Percentiles rank a stretch among this genome's conserved stretches.
These are phyloP conservation scores for Colletotrichum gloeosporioides DNA, from an alignment of 2,329 filamentous ascomycete genomes.

Conservation along the genomic window DNA sequence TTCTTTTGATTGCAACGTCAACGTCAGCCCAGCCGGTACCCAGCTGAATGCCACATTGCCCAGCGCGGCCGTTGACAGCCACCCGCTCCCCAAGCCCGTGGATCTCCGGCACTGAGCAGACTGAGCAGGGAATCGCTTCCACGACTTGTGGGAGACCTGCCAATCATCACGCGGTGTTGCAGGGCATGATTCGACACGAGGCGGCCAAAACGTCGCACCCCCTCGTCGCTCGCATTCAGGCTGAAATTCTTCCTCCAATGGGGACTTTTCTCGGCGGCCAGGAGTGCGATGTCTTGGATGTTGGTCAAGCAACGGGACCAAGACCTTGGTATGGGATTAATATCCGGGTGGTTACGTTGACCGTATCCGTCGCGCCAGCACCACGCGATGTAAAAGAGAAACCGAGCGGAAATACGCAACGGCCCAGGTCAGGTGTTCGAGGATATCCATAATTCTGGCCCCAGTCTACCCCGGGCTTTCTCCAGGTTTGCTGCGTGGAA, in stretches of 20 bases:
- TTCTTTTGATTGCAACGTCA: not conserved
- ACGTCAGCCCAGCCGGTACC: not conserved
- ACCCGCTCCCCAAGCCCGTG: not conserved
- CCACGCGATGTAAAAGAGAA: not conserved
- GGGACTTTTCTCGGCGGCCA: not conserved
- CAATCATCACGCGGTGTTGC: not conserved
- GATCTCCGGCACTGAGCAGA: not conserved
- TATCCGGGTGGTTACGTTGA: not conserved
- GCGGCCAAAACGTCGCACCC: not conserved
- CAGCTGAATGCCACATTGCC: not conserved
- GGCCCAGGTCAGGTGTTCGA: not conserved
- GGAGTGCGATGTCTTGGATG: not conserved
- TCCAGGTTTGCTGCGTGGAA: not conserved
- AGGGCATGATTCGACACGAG: not conserved
- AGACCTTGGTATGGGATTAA: not conserved
- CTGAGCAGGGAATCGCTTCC: not conserved
- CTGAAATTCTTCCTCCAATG: conserved; percentile 21
- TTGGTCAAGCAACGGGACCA: not conserved
- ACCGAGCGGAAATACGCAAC: not conserved
- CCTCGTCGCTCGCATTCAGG: not conserved
- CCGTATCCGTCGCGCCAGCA: not conserved
- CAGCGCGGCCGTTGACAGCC: not conserved
- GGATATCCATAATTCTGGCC: not conserved
- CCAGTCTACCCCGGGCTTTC: not conserved
- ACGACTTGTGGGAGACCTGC: not conserved